Evolutionary conservation across 192 early-diverging fungal genomes (phyloP).

Genomic region (Linnemannia hyalina): DNA sequence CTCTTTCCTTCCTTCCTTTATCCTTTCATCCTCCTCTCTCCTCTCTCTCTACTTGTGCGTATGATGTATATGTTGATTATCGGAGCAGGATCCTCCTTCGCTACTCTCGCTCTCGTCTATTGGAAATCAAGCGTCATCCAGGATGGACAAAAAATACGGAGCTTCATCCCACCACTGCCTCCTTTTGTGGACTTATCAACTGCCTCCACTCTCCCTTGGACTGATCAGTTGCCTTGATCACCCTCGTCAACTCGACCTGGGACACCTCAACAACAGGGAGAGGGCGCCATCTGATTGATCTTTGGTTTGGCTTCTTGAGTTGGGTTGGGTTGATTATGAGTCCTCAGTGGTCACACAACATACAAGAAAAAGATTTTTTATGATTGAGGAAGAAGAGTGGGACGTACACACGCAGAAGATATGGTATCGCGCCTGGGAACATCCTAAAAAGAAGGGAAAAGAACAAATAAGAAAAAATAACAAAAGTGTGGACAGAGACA

Average conservation of each 20-base stretch:
- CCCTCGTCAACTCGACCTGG: neutral
- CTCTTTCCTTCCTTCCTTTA: neutral
- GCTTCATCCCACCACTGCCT: neutral
- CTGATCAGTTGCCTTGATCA: neutral
- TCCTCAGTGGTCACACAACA: constrained; percentile 7
- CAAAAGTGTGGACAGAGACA: neutral
- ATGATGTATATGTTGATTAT: neutral
- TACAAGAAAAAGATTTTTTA: neutral
- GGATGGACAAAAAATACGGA: neutral
- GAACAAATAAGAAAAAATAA: neutral
- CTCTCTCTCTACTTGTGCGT: constrained; percentile 13
- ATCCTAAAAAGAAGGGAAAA: neutral
- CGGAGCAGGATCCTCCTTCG: constrained; percentile 6
- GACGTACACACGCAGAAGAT: neutral
- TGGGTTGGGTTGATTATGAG: neutral
- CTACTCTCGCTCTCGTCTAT: neutral
- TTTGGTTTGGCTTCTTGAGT: neutral
- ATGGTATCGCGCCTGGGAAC: neutral
- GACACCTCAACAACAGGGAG: neutral
- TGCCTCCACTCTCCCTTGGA: neutral
- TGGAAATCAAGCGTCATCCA: constrained; percentile 4
- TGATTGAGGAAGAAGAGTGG: neutral
- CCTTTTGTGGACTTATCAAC: neutral
- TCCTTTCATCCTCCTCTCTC: neutral
- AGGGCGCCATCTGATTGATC: constrained; percentile 1